Evolutionary conservation across 75 land plant genomes (phyloP).

Genomic region (Picea glauca): DNA sequence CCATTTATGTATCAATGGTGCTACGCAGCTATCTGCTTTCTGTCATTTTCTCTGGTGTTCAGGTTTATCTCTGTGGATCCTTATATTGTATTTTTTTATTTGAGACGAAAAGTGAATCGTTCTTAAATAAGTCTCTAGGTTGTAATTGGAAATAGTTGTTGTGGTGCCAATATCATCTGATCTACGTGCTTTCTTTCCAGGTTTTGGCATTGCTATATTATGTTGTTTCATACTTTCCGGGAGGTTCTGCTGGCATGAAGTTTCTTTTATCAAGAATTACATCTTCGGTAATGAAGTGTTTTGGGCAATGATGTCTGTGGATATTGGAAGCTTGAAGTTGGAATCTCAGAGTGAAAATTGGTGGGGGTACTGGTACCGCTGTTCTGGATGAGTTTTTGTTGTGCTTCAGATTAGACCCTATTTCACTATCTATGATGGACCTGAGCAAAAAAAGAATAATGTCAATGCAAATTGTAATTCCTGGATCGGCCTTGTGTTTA

Average conservation of each 20-base stretch:
- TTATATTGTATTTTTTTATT: too few species aligned
- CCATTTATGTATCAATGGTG: slow-evolving; percentile 96
- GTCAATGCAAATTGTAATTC: too few species aligned
- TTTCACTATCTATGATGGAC: background rate
- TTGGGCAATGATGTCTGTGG: slow-evolving; percentile 57
- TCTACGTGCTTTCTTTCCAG: slow-evolving; percentile 24
- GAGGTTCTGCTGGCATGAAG: slow-evolving; percentile 88
- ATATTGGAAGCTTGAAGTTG: background rate
- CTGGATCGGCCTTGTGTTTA: too few species aligned
- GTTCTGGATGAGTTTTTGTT: background rate
- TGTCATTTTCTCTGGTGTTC: slow-evolving; percentile 79
- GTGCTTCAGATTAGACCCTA: background rate
- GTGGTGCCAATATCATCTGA: background rate
- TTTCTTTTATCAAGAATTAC: slow-evolving; percentile 71
- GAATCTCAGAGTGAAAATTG: background rate
- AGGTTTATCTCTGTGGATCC: slow-evolving; percentile 35
- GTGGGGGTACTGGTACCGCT: background rate
- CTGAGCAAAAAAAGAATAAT: background rate
- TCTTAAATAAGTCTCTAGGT: background rate
- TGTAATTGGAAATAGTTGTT: background rate
- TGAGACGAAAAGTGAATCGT: too few species aligned
- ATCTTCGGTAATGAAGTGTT: slow-evolving; percentile 69
- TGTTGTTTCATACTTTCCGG: slow-evolving; percentile 93
- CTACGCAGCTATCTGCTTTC: slow-evolving; percentile 93
- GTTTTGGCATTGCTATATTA: slow-evolving; percentile 88